Conservation (phyloP, 176 grass and related monocot species). For the Zoysia pacifica region DNA sequence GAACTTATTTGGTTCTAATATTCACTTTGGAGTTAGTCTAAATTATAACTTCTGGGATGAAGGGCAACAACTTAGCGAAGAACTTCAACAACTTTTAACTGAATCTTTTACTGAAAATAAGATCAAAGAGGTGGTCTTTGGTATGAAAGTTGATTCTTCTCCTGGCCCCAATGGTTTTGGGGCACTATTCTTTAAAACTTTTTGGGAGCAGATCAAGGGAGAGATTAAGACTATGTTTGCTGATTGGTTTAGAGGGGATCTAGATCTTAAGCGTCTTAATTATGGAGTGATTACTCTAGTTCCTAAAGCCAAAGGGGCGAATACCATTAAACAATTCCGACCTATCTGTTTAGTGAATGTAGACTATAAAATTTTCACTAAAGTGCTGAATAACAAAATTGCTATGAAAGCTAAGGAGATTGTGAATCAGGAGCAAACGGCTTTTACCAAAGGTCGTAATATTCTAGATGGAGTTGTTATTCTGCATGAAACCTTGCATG, state of each 20-base stretch:
- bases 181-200: neutral
- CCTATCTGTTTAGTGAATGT: neutral
- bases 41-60: too few relatives aligned
- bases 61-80: too few relatives aligned
- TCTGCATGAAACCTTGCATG: neutral
- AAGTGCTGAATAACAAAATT: neutral
- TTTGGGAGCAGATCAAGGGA: rapidly evolving
- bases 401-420: rapidly evolving
- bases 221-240: neutral
- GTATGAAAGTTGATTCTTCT: neutral
- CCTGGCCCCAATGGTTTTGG: neutral
- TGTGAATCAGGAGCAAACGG: neutral
- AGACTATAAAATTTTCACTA: neutral
- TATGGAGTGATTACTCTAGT: neutral
- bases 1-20: too few relatives aligned
- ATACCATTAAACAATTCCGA: neutral
- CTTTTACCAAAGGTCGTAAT: neutral
- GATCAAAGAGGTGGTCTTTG: neutral
- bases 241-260: rapidly evolving
- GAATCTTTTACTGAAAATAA: neutral
- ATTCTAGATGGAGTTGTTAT: neutral
- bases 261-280: neutral
- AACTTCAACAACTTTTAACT: rapidly evolving
- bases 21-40: neutral
- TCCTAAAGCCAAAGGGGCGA: neutral